Evolutionary conservation across 176 grass and related monocot genomes (phyloP), one percentile per base, ranked within the genome.

Genomic region (Puya raimondii): DNA sequence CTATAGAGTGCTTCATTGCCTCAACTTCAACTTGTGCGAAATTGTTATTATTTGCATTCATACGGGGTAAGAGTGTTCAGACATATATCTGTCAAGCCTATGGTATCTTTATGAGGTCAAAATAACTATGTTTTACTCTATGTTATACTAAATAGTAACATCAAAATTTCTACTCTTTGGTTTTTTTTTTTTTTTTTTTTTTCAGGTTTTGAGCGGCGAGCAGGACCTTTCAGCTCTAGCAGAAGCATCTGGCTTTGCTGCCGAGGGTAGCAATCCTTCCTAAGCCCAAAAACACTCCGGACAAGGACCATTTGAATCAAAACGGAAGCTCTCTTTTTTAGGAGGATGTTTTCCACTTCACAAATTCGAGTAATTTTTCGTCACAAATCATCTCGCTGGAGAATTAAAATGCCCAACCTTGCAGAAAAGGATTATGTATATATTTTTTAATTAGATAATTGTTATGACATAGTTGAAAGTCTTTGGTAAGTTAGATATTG

Each of bases 161-260:
- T 68, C 58, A 67, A 15, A 25, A 18, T 73, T 73, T 12, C 53
- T 13, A 48, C 3, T 20, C 17, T 63, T 11, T 16, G 64, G 3
- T 51, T 64, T 0, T 9, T 21, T 72, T 83, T 3, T 72, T 83
- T 3, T 50, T n/a, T 68, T 11, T 70, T 61, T 52, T 14, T 66
- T 70, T 13, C 77, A 96, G 88, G 74, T 92, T 75, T 42, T 92
- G 64, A 89, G 76, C 0, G 88, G 93, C 11, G 93, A 96, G 59
- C 86, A 92, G 63, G 89, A 96, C 48, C 82, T 96, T 11, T 51
- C 80, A 68, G 56, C 78, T 69, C 81, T 96, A 3, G 86, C 93
- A 70, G 81, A 92, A 64, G 93, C 72, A 72, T 92, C 93, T 0
- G 81, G 89, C 12, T 96, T 89, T 47, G 52, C 79, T 54, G 52